Conservation (phyloP, 2,329 filamentous ascomycete genomes). For the Alternaria sp. region DNA sequence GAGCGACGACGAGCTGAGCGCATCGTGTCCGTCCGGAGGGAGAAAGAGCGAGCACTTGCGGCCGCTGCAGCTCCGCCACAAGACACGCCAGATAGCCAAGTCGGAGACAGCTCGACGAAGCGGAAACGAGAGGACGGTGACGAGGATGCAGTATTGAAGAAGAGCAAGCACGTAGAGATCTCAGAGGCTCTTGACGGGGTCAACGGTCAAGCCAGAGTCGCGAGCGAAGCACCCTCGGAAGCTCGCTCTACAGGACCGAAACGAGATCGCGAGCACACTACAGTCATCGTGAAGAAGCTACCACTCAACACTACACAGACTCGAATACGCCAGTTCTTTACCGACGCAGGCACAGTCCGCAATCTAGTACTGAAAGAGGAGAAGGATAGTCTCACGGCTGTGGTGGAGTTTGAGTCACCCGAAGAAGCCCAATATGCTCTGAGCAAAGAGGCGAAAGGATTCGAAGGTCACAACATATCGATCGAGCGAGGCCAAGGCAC, state of each 20-base stretch:
- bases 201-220: conserved; percentile 24
- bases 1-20: conserved; percentile 68
- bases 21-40: conserved; percentile 61
- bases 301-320: conserved; percentile 72
- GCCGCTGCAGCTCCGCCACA: conserved; percentile 54
- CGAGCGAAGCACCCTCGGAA: conserved; percentile 46
- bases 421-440: conserved; percentile 84
- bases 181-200: conserved; percentile 13
- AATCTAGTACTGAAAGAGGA: conserved; percentile 73
- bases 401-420: conserved; percentile 82
- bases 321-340: conserved; percentile 86
- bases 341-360: conserved; percentile 85
- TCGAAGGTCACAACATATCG: conserved; percentile 74
- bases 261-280: conserved; percentile 89
- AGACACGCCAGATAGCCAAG: conserved; percentile 22
- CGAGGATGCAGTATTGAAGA: conserved; percentile 68
- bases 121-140: conserved; percentile 71
- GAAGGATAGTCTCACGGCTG: conserved; percentile 67
- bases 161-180: conserved; percentile 59
- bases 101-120: conserved; percentile 64
- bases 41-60: conserved; percentile 64
- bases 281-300: conserved; percentile 79
- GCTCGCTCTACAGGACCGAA: conserved; percentile 57
- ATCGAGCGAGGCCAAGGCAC: conserved; percentile 78
- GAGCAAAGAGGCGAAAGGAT: conserved; percentile 79